Evolutionary conservation across 768 basidiomycete genomes (phyloP), one percentile per base, ranked within the genome.

Genomic region (Lentinula boryana): DNA sequence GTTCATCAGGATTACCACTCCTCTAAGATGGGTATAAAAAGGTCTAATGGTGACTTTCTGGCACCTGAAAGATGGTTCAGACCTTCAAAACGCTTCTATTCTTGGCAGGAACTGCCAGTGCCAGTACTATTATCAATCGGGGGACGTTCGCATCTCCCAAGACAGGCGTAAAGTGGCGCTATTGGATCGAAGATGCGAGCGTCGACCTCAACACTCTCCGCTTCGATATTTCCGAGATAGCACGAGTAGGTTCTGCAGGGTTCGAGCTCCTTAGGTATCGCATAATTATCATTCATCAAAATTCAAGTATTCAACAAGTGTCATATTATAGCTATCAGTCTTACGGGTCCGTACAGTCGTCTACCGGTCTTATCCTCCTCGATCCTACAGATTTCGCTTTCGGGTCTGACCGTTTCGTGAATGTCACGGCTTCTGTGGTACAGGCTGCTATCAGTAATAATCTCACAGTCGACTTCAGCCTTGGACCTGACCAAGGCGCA

Each of bases 321-420:
- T 21, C 5, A 9, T 16, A 27, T n/a, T 8, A n/a, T 27, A 61
- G 60, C 54, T 48, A 33, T 61, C 52, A n/a, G 18, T 57, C 40
- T 21, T 48, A 59, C 18, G 58, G 56, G 13, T 43, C 41, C 21
- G 44, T 57, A 7, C 41, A 9, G 23, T 27, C 27, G 7, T 48
- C 58, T 1, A 59, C 51, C 16, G 40, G 62, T 56, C 60, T 58
- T 40, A 54, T 64, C 38, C 41, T 65, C 18, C 59, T 61, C 40
- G 64, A 65, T 41, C 64, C 64, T 5, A 56, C 64, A 4, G 64
- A 65, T 0, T 63, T 60, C 41, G 64, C 64, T 15, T 65, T 65
- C n/a, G 64, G 64, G 2, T 65, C 64, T 0, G 62, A 65, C 13
- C 35, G 35, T 23, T 65, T 65, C 35, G 64, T 65, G 13, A 51